These are phyloP conservation scores for Deakozyma indianensis DNA, from an alignment of 805 yeast species.

Conservation along the genomic window DNA sequence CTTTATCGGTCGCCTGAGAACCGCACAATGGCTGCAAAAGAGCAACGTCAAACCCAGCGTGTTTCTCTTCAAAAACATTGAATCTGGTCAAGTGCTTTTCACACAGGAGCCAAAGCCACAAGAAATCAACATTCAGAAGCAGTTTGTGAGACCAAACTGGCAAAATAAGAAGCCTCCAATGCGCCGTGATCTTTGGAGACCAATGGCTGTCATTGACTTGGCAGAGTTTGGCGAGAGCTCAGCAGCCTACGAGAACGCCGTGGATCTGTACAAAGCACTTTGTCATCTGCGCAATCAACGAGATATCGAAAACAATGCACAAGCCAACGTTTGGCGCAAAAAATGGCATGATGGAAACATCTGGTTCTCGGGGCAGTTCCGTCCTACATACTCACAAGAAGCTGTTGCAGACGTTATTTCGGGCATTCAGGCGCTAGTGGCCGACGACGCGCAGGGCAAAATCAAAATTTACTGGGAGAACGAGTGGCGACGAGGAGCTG, in stretches of 20 bases:
- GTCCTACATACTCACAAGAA: conserved; percentile 85
- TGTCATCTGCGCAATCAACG: conserved; percentile 62
- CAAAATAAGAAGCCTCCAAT: conserved; percentile 66
- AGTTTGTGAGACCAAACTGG: conserved; percentile 78
- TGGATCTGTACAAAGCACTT: conserved; percentile 58
- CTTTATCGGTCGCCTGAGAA: conserved; percentile 30
- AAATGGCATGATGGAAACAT: conserved; percentile 64
- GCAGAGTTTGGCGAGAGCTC: conserved; percentile 24
- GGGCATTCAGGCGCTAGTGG: conserved; percentile 44
- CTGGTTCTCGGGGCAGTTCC: conserved; percentile 77
- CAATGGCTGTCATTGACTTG: conserved; percentile 72
- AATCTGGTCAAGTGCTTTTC: conserved; percentile 79
- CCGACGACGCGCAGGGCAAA: conserved; percentile 5
- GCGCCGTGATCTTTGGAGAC: conserved; percentile 81
- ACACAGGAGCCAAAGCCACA: conserved; percentile 61
- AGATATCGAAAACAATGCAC: conserved; percentile 40
- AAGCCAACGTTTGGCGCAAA: conserved; percentile 54
- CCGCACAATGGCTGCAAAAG: conserved; percentile 40
- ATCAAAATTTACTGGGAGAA: conserved; percentile 69
- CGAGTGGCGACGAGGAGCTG: conserved; percentile 76
- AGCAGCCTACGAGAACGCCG: conserved; percentile 34
- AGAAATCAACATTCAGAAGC: conserved; percentile 40
- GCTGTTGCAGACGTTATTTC: conserved; percentile 73
- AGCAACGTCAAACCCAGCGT: conserved; percentile 73
- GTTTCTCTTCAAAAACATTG: conserved; percentile 68